phyloP scores from a whole-genome alignment of 805 yeast species.

The Ogataea dorogensis region DNA sequence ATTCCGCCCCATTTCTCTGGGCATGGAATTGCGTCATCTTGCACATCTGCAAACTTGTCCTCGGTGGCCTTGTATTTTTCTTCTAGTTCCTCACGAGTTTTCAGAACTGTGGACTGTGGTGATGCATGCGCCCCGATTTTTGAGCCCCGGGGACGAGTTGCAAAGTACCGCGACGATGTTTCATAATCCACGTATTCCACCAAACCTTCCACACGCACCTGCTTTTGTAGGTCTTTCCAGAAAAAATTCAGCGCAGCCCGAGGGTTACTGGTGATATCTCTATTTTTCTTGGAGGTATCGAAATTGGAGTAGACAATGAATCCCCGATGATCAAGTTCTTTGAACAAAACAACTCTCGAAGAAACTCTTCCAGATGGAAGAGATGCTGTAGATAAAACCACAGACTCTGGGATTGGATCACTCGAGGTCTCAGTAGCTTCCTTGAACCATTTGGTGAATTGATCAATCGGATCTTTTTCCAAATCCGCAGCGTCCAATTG shows the following conservation, averaged over 20 bases:
- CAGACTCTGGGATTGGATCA: constrained; percentile 75
- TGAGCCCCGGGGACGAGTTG: constrained; percentile 89
- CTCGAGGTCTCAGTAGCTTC: constrained; percentile 57
- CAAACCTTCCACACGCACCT: constrained; percentile 87
- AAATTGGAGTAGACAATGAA: constrained; percentile 89
- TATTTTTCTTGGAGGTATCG: constrained; percentile 79
- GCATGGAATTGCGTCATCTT: constrained; percentile 70
- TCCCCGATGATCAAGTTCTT: constrained; percentile 84
- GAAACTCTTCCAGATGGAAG: constrained; percentile 91
- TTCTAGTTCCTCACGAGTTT: constrained; percentile 61
- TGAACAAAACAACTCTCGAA: constrained; percentile 78
- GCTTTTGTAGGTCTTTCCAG: constrained; percentile 90
- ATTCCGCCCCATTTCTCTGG: constrained; percentile 98
- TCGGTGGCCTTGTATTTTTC: constrained; percentile 44
- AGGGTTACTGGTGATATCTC: constrained; percentile 69
- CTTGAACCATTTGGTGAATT: constrained; percentile 82
- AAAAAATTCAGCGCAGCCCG: constrained; percentile 83
- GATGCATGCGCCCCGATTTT: constrained; percentile 97
- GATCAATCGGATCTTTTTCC: constrained; percentile 60
- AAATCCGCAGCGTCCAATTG: constrained; percentile 56
- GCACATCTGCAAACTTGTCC: constrained; percentile 52
- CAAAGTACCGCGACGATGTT: constrained; percentile 73
- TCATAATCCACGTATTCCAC: constrained; percentile 73
- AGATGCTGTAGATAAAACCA: constrained; percentile 84
- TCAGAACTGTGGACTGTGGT: constrained; percentile 71